Percentiles rank a stretch among this genome's conserved stretches.
Evolutionary conservation across 2,329 filamentous ascomycete species (phyloP).

Genomic region (Ustulina deusta): DNA sequence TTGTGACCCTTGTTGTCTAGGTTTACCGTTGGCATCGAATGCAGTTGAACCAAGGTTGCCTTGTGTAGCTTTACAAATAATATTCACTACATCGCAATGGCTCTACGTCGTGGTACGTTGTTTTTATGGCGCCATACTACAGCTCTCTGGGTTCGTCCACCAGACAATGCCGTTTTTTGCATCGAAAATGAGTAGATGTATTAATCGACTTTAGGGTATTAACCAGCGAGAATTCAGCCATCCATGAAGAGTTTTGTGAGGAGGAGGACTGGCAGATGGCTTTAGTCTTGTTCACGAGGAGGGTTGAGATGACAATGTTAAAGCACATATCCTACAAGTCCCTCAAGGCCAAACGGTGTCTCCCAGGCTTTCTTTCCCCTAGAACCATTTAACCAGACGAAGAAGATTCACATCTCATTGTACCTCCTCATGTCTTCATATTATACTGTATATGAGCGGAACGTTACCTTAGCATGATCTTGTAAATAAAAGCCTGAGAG

Average conservation of each 20-base stretch:
- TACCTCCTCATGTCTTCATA: background rate
- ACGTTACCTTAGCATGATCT: constrained; percentile 12
- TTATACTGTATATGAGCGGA: constrained; percentile 12
- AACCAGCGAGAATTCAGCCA: background rate
- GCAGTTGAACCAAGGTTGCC: background rate
- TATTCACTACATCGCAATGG: constrained; percentile 2
- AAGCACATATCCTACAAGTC: background rate
- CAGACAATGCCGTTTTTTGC: background rate
- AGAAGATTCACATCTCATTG: constrained; percentile 3
- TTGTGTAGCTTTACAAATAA: background rate
- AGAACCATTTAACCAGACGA: constrained; percentile 13
- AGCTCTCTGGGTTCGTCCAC: background rate
- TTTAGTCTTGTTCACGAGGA: background rate
- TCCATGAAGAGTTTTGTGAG: background rate
- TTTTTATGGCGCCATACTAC: background rate
- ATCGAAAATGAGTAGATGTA: background rate
- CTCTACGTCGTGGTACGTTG: background rate
- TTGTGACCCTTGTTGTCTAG: constrained; percentile 9
- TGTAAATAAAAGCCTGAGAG: constrained; percentile 14
- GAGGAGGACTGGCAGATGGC: background rate
- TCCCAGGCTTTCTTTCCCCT: background rate
- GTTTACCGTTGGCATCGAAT: constrained; percentile 10
- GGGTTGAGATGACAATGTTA: background rate
- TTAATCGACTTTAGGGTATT: background rate
- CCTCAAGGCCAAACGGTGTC: background rate